phyloP scores from a whole-genome alignment of 208 protist species.

The Phytomonas francai region DNA sequence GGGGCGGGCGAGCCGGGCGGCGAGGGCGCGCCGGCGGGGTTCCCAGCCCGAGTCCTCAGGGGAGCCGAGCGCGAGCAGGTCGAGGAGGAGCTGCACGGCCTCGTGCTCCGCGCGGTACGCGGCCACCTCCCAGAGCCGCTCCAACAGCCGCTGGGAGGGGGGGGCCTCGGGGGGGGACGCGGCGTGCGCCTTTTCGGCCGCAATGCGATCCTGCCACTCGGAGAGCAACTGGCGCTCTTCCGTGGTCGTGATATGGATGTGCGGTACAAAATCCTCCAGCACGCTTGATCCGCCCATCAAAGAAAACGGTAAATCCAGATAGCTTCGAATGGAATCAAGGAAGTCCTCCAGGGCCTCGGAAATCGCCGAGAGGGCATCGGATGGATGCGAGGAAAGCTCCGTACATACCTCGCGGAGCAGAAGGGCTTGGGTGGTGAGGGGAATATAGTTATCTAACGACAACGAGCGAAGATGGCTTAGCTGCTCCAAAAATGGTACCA shows the following conservation, averaged over 20 bases:
- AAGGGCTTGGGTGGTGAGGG: constrained; percentile 40
- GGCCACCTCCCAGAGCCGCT: constrained; percentile 45
- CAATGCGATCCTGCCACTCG: constrained; percentile 16
- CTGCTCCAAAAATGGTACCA: constrained; percentile 18
- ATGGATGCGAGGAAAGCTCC: not conserved
- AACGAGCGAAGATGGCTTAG: constrained; percentile 19
- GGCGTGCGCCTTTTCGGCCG: constrained; percentile 12
- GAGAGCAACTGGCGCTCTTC: constrained; percentile 59
- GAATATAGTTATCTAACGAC: constrained; percentile 53
- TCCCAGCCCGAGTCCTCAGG: not conserved
- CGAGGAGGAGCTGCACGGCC: constrained; percentile 48
- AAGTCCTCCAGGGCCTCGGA: constrained; percentile 30
- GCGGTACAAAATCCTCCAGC: constrained; percentile 34
- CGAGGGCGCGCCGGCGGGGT: not conserved
- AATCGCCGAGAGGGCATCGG: constrained; percentile 5
- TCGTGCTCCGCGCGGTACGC: constrained; percentile 72
- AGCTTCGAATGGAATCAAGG: constrained; percentile 43
- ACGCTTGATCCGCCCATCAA: constrained; percentile 30
- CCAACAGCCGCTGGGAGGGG: constrained; percentile 19
- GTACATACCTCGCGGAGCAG: constrained; percentile 16
- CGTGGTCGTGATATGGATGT: constrained; percentile 57
- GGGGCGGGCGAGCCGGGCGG: constrained; percentile 4
- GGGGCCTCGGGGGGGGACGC: not conserved
- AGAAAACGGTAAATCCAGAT: constrained; percentile 68
- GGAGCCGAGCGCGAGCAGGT: constrained; percentile 14